These are phyloP conservation scores for Ephemerocybe angulata DNA, from an alignment of 768 basidiomycete species.

Conservation along the genomic window DNA sequence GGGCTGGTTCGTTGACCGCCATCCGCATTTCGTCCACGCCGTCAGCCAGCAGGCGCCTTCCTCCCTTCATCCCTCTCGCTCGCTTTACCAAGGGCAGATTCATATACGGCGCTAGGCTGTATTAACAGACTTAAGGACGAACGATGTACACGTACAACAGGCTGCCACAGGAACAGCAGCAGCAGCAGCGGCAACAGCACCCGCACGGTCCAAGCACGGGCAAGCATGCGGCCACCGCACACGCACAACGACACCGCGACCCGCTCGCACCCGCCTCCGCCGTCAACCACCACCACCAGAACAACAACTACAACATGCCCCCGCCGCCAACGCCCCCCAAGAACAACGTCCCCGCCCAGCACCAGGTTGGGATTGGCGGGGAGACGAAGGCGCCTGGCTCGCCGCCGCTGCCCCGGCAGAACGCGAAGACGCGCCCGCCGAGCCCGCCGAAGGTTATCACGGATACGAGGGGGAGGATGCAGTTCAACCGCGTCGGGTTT, in stretches of 20 bases:
- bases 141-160: too few relatives aligned
- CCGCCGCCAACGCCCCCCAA: constrained; percentile 6
- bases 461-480: constrained; percentile 53
- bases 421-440: constrained; percentile 76
- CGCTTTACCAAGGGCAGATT: too few relatives aligned
- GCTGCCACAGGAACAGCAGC: too few relatives aligned
- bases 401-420: constrained; percentile 77
- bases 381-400: constrained; percentile 44
- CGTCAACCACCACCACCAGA: constrained; percentile 11
- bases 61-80: background rate
- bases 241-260: constrained; percentile 4
- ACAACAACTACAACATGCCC: constrained; percentile 8
- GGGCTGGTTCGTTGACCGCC: constrained; percentile 29
- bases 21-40: constrained; percentile 42
- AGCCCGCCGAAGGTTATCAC: constrained; percentile 75
- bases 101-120: too few relatives aligned
- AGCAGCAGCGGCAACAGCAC: constrained; percentile 15
- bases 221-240: too few relatives aligned
- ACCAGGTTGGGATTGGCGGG: constrained; percentile 30
- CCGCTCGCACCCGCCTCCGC: constrained; percentile 5
- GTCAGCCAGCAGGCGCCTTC: constrained; percentile 13
- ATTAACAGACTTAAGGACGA: too few relatives aligned
- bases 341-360: too few relatives aligned
- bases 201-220: too few relatives aligned
- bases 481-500: constrained; percentile 74